Evolutionary conservation across 2,329 filamentous ascomycete genomes (phyloP).

Genomic region (Claviceps africana): DNA sequence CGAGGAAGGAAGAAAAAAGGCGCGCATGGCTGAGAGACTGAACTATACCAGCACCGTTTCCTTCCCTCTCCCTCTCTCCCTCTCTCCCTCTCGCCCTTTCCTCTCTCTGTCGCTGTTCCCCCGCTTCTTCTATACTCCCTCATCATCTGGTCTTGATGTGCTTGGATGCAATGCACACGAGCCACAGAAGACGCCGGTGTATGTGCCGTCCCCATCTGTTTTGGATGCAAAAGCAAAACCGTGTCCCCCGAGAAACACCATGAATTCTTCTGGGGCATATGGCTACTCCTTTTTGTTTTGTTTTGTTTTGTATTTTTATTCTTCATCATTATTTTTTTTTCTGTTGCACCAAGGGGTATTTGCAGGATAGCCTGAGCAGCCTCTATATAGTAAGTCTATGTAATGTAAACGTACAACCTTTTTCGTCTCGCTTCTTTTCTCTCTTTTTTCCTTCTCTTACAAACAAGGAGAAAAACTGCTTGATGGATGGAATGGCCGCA

Average conservation of each 20-base stretch:
- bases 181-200: not conserved
- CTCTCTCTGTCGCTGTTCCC: not conserved
- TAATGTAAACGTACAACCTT: not conserved
- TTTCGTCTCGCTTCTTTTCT: not conserved
- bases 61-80: too few species aligned
- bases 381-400: not conserved
- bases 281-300: not conserved
- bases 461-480: too few species aligned
- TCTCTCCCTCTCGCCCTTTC: not conserved
- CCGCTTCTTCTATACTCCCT: not conserved
- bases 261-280: not conserved
- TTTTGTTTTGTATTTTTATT: not conserved
- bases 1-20: constrained; percentile 88
- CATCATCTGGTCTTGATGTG: not conserved
- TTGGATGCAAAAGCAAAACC: not conserved
- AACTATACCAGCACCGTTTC: not conserved
- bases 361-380: not conserved
- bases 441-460: too few species aligned
- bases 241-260: not conserved
- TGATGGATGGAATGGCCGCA: too few species aligned
- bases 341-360: not conserved
- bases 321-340: too few species aligned
- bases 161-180: not conserved
- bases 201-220: not conserved
- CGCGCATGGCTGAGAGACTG: constrained; percentile 76